Base-by-base conservation (phyloP, 1,284 basidiomycete genomes). In the Irpex sp. region DNA sequence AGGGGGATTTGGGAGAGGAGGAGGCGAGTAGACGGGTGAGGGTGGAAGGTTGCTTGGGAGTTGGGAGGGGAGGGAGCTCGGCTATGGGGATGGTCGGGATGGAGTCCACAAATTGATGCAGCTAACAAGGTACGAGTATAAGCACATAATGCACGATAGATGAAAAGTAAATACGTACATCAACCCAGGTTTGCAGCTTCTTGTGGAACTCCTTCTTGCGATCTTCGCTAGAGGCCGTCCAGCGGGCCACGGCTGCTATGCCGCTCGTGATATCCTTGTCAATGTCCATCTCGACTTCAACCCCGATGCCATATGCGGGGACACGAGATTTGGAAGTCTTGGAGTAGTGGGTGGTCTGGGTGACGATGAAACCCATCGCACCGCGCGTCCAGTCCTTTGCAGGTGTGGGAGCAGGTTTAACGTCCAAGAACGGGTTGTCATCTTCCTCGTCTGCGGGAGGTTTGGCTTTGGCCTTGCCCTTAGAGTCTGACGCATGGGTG, bases 231-330 rank as follows among this genome's bases (percentile, higher is more conserved):
- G 79, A 83, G 48, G 87, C 82, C 2, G 91, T 91, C 90, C 90
- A 93, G 61, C 89, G 83, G 58, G 91, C 91, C 55, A 93, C 88
- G 37, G 90, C 88, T 57, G 89, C 89, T 85, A 93, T 92, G 6
- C 90, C 90, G 54, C 82, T 85, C 18, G 77, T 77, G 86, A 89
- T 86, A 64, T 82, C 85, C 73, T 88, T 89, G 73, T 91, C 88
- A 59, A 91, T 83, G 67, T 91, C 84, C 77, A 91, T 88, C 68
- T 92, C 89, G 35, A 92, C 89, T 72, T 93, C 89, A 59, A 93
- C 90, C 2, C 91, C 91, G 63, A 93, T 81, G 10, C 91, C 90
- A 71, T 92, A 93, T 0, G 82, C 91, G 36, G 89, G 85, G 12
- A 90, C 76, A 42, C 90, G 83, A 66, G 85, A 86, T 16, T 82